phyloP scores from a whole-genome alignment of 2,329 filamentous ascomycete species.

The Biscogniauxia mediterranea region DNA sequence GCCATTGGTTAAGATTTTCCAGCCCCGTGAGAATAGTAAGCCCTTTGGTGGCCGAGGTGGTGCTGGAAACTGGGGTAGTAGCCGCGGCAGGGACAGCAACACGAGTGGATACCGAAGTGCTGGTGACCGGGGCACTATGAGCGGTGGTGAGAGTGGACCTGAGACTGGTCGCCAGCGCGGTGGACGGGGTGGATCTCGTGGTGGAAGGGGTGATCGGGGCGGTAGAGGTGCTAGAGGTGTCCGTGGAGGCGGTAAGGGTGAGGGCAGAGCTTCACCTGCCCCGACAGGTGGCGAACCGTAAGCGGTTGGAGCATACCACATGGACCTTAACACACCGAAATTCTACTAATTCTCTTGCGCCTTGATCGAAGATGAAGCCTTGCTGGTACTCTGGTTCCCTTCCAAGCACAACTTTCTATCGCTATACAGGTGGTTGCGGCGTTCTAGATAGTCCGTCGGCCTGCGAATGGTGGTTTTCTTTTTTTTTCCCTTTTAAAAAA shows the following conservation, averaged over 20 bases:
- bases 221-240: constrained; percentile 50
- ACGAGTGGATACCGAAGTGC: constrained; percentile 80
- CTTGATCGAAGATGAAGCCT: constrained; percentile 11
- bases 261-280: constrained; percentile 55
- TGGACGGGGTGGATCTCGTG: constrained; percentile 54
- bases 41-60: constrained; percentile 54
- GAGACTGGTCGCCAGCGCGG: constrained; percentile 57
- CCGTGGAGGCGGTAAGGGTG: constrained; percentile 48
- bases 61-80: constrained; percentile 66
- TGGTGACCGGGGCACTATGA: constrained; percentile 60
- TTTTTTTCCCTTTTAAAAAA: constrained; percentile 11
- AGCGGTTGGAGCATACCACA: constrained; percentile 22
- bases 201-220: constrained; percentile 56
- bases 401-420: constrained; percentile 19
- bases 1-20: constrained; percentile 80
- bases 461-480: constrained; percentile 24
- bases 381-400: constrained; percentile 28
- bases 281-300: constrained; percentile 48
- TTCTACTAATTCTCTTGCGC: constrained; percentile 26
- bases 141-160: constrained; percentile 71
- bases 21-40: constrained; percentile 60
- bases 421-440: constrained; percentile 22
- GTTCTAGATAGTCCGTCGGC: constrained; percentile 24
- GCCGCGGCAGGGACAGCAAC: constrained; percentile 59
- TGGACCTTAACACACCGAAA: constrained; percentile 11